Evolutionary conservation across 495 filamentous ascomycete species (phyloP).

Genomic region (Xanthoparmelia taractica): DNA sequence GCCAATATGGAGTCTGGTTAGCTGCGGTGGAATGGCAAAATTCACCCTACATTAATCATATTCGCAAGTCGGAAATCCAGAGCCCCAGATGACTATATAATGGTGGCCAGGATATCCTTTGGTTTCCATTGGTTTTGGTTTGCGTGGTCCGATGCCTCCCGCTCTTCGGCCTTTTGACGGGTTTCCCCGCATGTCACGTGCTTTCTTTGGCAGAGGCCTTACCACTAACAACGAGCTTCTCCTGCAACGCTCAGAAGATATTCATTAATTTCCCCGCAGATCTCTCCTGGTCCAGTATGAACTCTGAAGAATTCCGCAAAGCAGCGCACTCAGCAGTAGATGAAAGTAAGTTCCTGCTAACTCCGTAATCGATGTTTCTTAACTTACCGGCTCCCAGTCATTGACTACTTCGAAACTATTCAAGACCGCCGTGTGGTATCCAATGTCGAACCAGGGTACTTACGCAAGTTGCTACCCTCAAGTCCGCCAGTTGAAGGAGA

Average conservation of each 20-base stretch:
- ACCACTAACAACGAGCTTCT: no score
- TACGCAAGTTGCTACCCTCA: constrained; percentile 69
- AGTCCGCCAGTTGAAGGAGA: constrained; percentile 66
- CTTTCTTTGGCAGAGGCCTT: no score
- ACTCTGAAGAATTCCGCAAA: constrained; percentile 70
- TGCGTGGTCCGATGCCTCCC: no score
- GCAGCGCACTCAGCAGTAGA: constrained; percentile 79
- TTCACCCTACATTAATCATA: not conserved
- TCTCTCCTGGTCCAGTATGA: constrained; percentile 53
- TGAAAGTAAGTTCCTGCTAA: constrained; percentile 54
- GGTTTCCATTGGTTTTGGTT: no score
- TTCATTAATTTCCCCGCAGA: no score
- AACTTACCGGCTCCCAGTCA: constrained; percentile 45
- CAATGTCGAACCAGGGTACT: constrained; percentile 76
- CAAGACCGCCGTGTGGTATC: constrained; percentile 65
- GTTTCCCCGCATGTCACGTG: no score
- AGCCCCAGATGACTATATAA: no score
- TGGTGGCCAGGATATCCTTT: no score
- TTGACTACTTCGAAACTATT: constrained; percentile 73
- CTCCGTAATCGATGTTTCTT: not conserved
- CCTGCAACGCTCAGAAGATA: no score
- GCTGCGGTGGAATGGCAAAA: not conserved
- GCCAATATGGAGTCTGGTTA: not conserved
- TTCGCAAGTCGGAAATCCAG: no score
- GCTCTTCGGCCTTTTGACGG: no score